Conservation (phyloP, 2,329 filamentous ascomycete species). For the Pestalotiopsis sp. region DNA sequence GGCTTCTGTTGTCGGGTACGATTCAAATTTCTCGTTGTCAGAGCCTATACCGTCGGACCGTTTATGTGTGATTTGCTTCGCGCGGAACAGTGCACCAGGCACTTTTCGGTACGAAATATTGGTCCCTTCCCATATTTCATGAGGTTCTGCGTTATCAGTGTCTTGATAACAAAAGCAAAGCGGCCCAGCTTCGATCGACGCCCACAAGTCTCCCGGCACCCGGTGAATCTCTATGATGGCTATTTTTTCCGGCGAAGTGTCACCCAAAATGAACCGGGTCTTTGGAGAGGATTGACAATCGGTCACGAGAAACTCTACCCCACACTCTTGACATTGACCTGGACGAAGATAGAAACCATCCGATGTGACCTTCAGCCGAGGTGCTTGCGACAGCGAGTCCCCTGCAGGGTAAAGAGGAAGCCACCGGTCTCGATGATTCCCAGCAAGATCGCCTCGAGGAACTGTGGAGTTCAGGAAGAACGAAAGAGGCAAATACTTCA, state of each 20-base stretch:
- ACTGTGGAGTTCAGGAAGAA: background rate
- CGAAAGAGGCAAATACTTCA: background rate
- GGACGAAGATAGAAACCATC: background rate
- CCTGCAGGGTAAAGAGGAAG: background rate
- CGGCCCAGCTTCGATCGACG: background rate
- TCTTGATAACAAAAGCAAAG: background rate
- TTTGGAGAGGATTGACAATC: background rate
- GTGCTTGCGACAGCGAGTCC: background rate
- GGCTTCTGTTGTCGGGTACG: background rate
- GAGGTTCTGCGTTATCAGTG: background rate
- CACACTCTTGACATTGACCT: background rate
- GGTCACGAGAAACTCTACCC: background rate
- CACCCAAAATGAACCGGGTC: background rate
- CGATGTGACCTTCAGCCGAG: background rate
- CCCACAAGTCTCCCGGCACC: background rate
- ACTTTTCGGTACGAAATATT: background rate
- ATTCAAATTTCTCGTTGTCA: background rate
- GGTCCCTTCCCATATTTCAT: background rate
- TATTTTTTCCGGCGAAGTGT: background rate
- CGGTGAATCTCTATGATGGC: background rate
- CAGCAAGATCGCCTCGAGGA: background rate
- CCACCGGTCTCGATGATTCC: background rate
- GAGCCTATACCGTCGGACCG: background rate
- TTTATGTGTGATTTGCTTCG: background rate
- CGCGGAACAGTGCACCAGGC: background rate